A percentile compares a stretch with the other conserved stretches of the same genome.
Evolutionary conservation across 768 basidiomycete genomes (phyloP).

Genomic region (Termitomyces sp.): DNA sequence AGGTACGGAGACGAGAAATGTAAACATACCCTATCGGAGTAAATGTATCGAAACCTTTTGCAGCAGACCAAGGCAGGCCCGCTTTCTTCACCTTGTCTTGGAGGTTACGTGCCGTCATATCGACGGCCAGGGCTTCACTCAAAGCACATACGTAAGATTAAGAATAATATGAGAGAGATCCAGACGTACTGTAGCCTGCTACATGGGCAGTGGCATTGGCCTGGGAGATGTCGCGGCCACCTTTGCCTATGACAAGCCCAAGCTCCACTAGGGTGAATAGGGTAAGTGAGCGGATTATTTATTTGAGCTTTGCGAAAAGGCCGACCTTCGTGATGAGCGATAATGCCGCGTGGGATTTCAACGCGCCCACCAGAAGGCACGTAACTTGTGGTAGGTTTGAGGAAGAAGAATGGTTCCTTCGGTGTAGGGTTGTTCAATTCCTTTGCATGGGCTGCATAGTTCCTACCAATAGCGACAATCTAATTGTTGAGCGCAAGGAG

Average conservation of each 20-base stretch:
- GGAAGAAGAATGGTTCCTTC: conserved; percentile 96
- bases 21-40: conserved; percentile 76
- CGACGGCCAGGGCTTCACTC: conserved; percentile 79
- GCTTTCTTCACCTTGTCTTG: conserved; percentile 91
- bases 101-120: conserved; percentile 95
- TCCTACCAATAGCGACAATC: conserved; percentile 96
- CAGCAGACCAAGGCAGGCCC: conserved; percentile 96
- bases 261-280: conserved; percentile 85
- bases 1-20: neutral
- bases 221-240: conserved; percentile 77
- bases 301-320: neutral
- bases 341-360: conserved; percentile 81
- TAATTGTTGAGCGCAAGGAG: conserved; percentile 21
- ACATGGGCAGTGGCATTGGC: conserved; percentile 72
- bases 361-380: conserved; percentile 71
- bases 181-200: conserved; percentile 81
- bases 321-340: conserved; percentile 89
- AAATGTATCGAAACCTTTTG: conserved; percentile 97
- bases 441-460: conserved; percentile 88
- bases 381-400: conserved; percentile 95
- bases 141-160: conserved; percentile 2
- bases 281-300: neutral
- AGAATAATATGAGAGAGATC: neutral
- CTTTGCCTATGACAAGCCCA: conserved; percentile 91
- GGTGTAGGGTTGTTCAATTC: conserved; percentile 88